These are phyloP conservation scores for Termitomyces sp. DNA, from an alignment of 768 basidiomycete genomes.

Conservation along the genomic window DNA sequence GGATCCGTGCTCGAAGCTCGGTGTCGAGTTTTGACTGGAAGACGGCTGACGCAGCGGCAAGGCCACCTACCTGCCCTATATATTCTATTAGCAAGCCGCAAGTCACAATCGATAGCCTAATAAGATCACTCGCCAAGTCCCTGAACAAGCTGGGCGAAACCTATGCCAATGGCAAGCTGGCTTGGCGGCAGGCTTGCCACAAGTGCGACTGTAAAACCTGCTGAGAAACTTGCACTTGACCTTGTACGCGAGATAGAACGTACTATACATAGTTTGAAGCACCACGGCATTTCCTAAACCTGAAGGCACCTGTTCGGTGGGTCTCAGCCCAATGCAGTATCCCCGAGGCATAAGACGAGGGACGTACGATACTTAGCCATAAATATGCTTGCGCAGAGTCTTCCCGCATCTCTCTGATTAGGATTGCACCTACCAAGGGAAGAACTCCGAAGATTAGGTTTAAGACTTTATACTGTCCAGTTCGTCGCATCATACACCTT, in stretches of 20 bases:
- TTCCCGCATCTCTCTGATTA: conserved; percentile 36
- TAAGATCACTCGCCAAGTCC: conserved; percentile 37
- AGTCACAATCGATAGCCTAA: not conserved
- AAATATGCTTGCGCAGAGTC: conserved; percentile 35
- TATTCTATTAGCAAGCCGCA: not conserved
- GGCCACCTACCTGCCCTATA: conserved; percentile 54
- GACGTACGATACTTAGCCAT: conserved; percentile 42
- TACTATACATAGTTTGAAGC: conserved; percentile 55
- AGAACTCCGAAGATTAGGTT: conserved; percentile 45
- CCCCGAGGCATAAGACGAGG: not conserved
- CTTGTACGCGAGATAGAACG: conserved; percentile 11
- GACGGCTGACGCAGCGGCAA: conserved; percentile 53
- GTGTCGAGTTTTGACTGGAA: conserved; percentile 48
- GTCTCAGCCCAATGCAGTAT: conserved; percentile 2
- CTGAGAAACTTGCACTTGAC: not conserved
- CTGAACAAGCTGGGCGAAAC: conserved; percentile 57
- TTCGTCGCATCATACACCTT: conserved; percentile 45
- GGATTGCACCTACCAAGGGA: conserved; percentile 39
- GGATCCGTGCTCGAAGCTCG: conserved; percentile 42
- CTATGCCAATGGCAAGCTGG: conserved; percentile 54
- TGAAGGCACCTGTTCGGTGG: conserved; percentile 40
- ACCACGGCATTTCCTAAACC: conserved; percentile 67
- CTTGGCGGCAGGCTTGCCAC: conserved; percentile 49
- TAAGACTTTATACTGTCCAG: conserved; percentile 45
- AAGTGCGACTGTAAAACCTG: conserved; percentile 38